Conservation (phyloP, 2,329 filamentous ascomycete genomes). For the Claviceps capensis region DNA sequence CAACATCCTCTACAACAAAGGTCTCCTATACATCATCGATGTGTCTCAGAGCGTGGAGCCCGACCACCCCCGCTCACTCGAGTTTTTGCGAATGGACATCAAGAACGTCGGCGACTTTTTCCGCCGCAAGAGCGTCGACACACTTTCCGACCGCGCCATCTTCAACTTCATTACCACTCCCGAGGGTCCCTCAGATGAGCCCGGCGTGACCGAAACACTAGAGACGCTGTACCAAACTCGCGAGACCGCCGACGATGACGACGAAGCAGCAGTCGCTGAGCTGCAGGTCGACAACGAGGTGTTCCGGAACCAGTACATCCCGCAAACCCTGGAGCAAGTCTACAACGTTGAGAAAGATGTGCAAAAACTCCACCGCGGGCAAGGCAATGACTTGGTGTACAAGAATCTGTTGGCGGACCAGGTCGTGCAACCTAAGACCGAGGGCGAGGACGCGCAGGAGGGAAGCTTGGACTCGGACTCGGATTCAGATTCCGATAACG, state of each 20-base stretch:
- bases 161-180: slow-evolving; percentile 69
- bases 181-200: slow-evolving; percentile 45
- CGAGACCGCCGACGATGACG: slow-evolving; percentile 33
- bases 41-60: slow-evolving; percentile 96
- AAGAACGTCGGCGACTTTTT: slow-evolving; percentile 96
- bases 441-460: slow-evolving; percentile 26
- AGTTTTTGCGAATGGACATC: slow-evolving; percentile 96
- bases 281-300: slow-evolving; percentile 77
- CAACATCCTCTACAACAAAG: slow-evolving; percentile 82
- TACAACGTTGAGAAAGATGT: slow-evolving; percentile 92
- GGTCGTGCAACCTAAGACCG: slow-evolving; percentile 28
- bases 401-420: slow-evolving; percentile 68
- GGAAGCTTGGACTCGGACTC: slow-evolving; percentile 23
- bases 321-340: slow-evolving; percentile 87
- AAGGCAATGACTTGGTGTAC: slow-evolving; percentile 70
- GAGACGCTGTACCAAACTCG: slow-evolving; percentile 52
- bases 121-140: slow-evolving; percentile 69
- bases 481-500: slow-evolving; percentile 35
- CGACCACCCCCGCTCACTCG: slow-evolving; percentile 80
- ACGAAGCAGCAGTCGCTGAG: slow-evolving; percentile 33
- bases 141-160: slow-evolving; percentile 61
- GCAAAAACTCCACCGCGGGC: slow-evolving; percentile 58
- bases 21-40: slow-evolving; percentile 83
- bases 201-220: slow-evolving; percentile 46
- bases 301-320: slow-evolving; percentile 92